Base-by-base conservation (phyloP, 2,329 filamentous ascomycete species). In the Fusarium stilboides region DNA sequence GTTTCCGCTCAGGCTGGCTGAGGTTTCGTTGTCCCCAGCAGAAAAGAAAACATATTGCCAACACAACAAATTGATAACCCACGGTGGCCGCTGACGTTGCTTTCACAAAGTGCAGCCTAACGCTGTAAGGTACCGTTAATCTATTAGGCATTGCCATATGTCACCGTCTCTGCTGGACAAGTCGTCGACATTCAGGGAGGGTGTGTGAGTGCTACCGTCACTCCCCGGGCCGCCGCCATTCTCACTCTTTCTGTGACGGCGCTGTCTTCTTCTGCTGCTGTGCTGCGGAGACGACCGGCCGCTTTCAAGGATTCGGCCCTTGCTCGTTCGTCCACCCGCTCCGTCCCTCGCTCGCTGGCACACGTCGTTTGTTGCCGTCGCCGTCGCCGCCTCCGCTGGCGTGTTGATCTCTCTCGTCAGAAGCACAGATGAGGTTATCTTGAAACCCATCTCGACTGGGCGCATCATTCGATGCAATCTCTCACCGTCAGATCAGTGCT, bases 391-490 rank as follows among this genome's bases (percentile, higher is more conserved):
- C 26, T 28, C 61, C 31, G 54, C 43, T 46, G 37, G 33, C 14
- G 55, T 61, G 39, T 39, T 65, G n/a, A 55, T 63, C 60, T 62
- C 36, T 34, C 43, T 68, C 44, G 53, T 47, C 53, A 64, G 49
- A 64, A 24, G 24, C 20, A 57, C 19, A 61, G 51, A 70, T 60
- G 57, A 70, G 54, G 51, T 60, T 70, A 65, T 68, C 54, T 68
- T 59, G 59, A 68, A 68, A 55, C 17, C 28, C 34, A 59, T 65
- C 62, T 70, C 44, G 26, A 52, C 43, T 57, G 44, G 53, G 45
- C 47, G 47, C 54, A 67, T 61, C 68, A 70, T 70, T 53, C 67
- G 68, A 70, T 42, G 46, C 33, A 67, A 70, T 70, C 54, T 70
- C 51, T 61, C 34, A 45, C 47, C 40, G 52, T 70, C 63, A 61